Percentiles rank a stretch among this genome's conserved stretches.
Evolutionary conservation across 345 rosid genomes (phyloP).

Genomic region (Eutrema yunnanense): DNA sequence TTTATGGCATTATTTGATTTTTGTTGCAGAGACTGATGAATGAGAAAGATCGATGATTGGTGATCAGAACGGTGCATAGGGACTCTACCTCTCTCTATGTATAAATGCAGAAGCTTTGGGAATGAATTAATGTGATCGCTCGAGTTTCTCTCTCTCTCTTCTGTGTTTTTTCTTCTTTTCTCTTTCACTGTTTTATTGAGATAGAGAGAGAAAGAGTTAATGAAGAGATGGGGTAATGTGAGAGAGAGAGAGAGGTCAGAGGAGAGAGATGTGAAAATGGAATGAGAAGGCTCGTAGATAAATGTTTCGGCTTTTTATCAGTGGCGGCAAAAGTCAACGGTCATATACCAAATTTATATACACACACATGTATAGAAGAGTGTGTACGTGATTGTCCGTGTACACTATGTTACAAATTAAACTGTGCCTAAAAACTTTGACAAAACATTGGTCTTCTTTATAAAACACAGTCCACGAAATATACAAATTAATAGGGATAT

Average conservation of each 20-base stretch:
- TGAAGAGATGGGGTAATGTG: conserved; percentile 13
- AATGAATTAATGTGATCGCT: neutral
- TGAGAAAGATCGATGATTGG: conserved; percentile 2
- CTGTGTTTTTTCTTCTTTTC: neutral
- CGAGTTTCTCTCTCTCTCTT: neutral
- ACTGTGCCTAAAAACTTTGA: conserved; percentile 19
- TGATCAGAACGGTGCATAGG: conserved; percentile 20
- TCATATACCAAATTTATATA: neutral
- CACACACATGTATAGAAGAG: neutral
- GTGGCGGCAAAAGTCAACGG: conserved; percentile 25
- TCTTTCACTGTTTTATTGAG: conserved; percentile 34
- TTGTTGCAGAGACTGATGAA: neutral
- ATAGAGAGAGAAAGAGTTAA: conserved; percentile 1
- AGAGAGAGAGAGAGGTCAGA: conserved; percentile 28
- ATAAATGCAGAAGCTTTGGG: conserved; percentile 21
- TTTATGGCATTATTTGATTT: conserved; percentile 6
- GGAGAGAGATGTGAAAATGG: conserved; percentile 31
- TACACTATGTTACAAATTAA: neutral
- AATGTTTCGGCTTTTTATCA: conserved; percentile 31
- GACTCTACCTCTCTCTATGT: neutral
- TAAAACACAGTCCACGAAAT: neutral
- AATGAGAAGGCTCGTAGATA: conserved; percentile 10
- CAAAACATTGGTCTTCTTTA: conserved; percentile 17
- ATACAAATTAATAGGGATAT: neutral
- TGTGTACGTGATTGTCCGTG: neutral